Evolutionary conservation across 129 eudicot species (phyloP).

Genomic region (Oenanthe sinensis): DNA sequence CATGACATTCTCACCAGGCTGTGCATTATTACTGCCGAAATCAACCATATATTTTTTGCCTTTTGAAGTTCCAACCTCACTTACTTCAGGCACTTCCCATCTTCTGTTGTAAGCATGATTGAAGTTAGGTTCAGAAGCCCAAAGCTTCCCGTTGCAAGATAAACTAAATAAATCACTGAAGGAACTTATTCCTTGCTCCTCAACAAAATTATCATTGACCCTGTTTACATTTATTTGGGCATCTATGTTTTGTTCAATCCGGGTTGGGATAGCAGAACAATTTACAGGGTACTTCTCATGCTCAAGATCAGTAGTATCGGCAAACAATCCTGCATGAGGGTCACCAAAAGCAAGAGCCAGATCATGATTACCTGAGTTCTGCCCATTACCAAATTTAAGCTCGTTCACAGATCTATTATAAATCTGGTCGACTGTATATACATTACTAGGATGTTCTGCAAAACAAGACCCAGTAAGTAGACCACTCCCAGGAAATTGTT

Average conservation of each 20-base stretch:
- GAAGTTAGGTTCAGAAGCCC: constrained; percentile 30
- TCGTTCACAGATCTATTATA: constrained; percentile 35
- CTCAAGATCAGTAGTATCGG: constrained; percentile 31
- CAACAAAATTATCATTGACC: constrained; percentile 26
- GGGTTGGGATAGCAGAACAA: constrained; percentile 24
- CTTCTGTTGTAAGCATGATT: constrained; percentile 29
- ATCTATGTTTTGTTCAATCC: constrained; percentile 30
- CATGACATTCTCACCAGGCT: constrained; percentile 32
- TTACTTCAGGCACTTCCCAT: constrained; percentile 35
- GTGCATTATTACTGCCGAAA: constrained; percentile 38
- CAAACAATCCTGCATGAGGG: constrained; percentile 28
- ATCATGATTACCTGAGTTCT: constrained; percentile 36
- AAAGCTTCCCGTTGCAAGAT: constrained; percentile 29
- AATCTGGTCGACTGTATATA: constrained; percentile 26
- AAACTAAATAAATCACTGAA: constrained; percentile 42
- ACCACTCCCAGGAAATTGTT: constrained; percentile 32
- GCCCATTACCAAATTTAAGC: constrained; percentile 34
- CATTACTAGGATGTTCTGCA: constrained; percentile 29
- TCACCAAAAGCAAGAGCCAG: constrained; percentile 55
- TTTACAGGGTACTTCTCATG: constrained; percentile 31
- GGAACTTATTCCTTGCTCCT: constrained; percentile 34
- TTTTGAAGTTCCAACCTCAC: constrained; percentile 37
- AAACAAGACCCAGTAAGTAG: constrained; percentile 34
- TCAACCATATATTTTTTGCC: constrained; percentile 40
- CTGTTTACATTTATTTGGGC: constrained; percentile 36